Conservation (phyloP, 148 eudicot species). For the Vaccinium darrowii region DNA sequence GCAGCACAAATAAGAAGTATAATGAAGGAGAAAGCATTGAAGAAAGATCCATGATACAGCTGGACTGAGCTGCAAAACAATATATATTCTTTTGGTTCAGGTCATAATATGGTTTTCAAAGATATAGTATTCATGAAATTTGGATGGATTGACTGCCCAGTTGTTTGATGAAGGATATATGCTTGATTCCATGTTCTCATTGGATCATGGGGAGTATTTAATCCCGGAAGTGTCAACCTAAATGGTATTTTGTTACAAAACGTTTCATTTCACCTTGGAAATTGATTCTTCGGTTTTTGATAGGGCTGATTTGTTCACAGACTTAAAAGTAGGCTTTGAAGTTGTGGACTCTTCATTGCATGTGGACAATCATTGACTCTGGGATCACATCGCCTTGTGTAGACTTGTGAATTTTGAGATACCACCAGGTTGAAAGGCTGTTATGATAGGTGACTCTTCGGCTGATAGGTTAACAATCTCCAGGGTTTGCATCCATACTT, state of each 20-base stretch:
- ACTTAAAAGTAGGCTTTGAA: background rate
- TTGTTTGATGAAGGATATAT: conserved; percentile 29
- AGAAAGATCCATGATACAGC: conserved; percentile 44
- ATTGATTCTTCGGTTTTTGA: background rate
- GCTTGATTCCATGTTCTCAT: conserved; percentile 17
- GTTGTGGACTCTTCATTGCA: background rate
- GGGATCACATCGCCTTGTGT: background rate
- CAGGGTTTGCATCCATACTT: conserved; percentile 16
- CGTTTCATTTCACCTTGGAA: background rate
- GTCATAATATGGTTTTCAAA: conserved; percentile 13
- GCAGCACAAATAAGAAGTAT: conserved; percentile 30
- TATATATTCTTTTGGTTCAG: conserved; percentile 24
- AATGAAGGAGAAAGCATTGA: conserved; percentile 33
- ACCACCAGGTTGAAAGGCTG: background rate
- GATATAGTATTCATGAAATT: conserved; percentile 13
- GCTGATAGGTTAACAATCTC: conserved; percentile 17
- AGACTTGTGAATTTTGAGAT: conserved; percentile 11
- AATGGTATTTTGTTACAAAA: background rate
- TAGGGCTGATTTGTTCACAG: background rate
- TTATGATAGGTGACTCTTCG: background rate
- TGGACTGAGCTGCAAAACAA: conserved; percentile 36
- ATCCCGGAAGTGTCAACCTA: background rate
- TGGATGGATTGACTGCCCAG: conserved; percentile 30
- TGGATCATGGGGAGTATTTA: background rate
- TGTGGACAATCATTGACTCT: background rate